These are phyloP conservation scores for Arthrobotrys entomopaga DNA, from an alignment of 2,329 filamentous ascomycete genomes.

Conservation along the genomic window DNA sequence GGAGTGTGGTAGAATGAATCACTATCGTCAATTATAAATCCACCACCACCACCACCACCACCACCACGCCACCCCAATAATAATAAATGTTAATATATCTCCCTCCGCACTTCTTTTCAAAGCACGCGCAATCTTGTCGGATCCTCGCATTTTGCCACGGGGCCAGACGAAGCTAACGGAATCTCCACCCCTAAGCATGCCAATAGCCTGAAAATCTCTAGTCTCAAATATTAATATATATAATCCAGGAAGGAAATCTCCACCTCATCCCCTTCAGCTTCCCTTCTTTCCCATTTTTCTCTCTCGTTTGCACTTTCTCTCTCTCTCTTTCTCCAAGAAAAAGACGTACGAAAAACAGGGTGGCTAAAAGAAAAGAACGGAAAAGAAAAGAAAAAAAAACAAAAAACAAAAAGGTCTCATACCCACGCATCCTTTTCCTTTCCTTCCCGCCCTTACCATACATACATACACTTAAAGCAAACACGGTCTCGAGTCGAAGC, in stretches of 20 bases:
- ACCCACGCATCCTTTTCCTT: conserved; percentile 1
- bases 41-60: too few species aligned
- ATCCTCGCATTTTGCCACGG: conserved; percentile 21
- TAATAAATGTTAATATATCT: too few species aligned
- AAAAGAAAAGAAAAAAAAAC: too few species aligned
- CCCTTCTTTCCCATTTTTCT: background rate
- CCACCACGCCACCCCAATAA: background rate
- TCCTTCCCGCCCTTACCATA: background rate
- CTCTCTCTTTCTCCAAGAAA: background rate
- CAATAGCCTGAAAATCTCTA: conserved; percentile 2
- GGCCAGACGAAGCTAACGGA: too few species aligned
- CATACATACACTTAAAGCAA: background rate
- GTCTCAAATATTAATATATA: too few species aligned
- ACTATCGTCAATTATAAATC: conserved; percentile 1
- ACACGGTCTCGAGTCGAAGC: background rate
- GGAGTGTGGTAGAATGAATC: conserved; percentile 4
- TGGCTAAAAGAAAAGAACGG: conserved; percentile 16
- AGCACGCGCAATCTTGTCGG: background rate
- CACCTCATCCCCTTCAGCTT: too few species aligned
- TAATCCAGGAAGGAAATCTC: too few species aligned
- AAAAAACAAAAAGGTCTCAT: conserved; percentile 4
- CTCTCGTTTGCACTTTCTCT: background rate
- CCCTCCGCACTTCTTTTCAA: background rate
- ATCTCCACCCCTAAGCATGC: background rate
- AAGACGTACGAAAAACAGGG: conserved; percentile 1